These are phyloP conservation scores for Hura crepitans DNA, from an alignment of 441 rosid genomes.

Conservation along the genomic window DNA sequence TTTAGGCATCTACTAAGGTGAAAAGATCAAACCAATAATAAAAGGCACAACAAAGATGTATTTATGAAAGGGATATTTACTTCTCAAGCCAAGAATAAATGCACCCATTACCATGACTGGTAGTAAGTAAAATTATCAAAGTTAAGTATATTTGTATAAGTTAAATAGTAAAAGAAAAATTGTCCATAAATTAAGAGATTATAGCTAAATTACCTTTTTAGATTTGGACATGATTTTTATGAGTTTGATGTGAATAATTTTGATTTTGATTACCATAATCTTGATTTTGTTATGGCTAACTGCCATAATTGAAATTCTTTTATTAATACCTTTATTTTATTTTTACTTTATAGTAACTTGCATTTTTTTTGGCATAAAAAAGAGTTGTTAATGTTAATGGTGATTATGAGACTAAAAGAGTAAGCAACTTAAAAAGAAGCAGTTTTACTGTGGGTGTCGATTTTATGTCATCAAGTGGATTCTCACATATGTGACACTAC, in stretches of 20 bases:
- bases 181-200: background rate
- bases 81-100: conserved; percentile 72
- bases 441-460: conserved; percentile 7
- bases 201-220: conserved; percentile 52
- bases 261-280: too few relatives aligned
- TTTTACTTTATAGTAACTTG: too few relatives aligned
- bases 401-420: background rate
- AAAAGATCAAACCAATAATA: conserved; percentile 66
- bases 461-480: too few relatives aligned
- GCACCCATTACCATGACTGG: conserved; percentile 91
- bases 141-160: background rate
- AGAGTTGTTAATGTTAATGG: too few relatives aligned
- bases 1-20: conserved; percentile 72
- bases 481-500: too few relatives aligned
- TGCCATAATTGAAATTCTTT: too few relatives aligned
- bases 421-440: conserved; percentile 13
- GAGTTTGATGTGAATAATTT: too few relatives aligned
- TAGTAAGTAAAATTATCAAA: conserved; percentile 43
- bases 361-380: too few relatives aligned
- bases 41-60: conserved; percentile 68
- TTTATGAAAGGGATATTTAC: conserved; percentile 67
- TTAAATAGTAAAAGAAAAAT: background rate
- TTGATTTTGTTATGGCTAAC: too few relatives aligned
- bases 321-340: too few relatives aligned
- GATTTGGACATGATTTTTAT: conserved; percentile 91